Evolutionary conservation across 2,329 filamentous ascomycete species (phyloP).

Genomic region (Aspergillus brasiliensis): DNA sequence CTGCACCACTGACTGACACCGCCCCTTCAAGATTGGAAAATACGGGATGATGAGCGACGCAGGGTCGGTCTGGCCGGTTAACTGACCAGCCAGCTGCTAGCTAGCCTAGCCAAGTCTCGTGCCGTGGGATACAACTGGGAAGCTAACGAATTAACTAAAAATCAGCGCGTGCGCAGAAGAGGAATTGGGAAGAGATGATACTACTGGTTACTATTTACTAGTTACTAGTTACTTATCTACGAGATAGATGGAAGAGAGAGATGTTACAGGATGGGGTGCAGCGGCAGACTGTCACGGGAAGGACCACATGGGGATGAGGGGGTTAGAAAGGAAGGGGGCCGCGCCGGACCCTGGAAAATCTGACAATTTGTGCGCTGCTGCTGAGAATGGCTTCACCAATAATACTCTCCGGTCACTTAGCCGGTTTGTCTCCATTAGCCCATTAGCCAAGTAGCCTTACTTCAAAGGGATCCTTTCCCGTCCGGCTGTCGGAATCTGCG

Average conservation of each 20-base stretch:
- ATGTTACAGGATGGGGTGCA: conserved; percentile 8
- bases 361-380: too few relatives aligned
- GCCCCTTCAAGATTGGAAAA: too few relatives aligned
- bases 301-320: conserved; percentile 9
- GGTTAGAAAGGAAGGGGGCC: too few relatives aligned
- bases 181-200: too few relatives aligned
- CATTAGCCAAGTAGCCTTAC: not conserved
- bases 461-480: conserved; percentile 14
- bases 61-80: not conserved
- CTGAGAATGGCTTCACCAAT: not conserved
- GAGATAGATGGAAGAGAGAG: not conserved
- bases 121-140: not conserved
- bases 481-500: not conserved
- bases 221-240: not conserved
- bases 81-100: not conserved
- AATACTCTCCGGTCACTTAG: not conserved
- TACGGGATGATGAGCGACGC: not conserved
- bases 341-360: conserved; percentile 3
- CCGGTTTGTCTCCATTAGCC: not conserved
- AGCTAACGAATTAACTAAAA: too few relatives aligned
- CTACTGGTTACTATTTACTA: too few relatives aligned
- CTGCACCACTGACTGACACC: not conserved
- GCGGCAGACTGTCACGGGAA: conserved; percentile 13
- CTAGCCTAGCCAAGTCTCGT: not conserved
- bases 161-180: too few relatives aligned